Percentiles rank a stretch among this genome's conserved stretches.
Conservation (phyloP, 2,329 filamentous ascomycete genomes). For the Ophidiomyces ophidiicola region DNA sequence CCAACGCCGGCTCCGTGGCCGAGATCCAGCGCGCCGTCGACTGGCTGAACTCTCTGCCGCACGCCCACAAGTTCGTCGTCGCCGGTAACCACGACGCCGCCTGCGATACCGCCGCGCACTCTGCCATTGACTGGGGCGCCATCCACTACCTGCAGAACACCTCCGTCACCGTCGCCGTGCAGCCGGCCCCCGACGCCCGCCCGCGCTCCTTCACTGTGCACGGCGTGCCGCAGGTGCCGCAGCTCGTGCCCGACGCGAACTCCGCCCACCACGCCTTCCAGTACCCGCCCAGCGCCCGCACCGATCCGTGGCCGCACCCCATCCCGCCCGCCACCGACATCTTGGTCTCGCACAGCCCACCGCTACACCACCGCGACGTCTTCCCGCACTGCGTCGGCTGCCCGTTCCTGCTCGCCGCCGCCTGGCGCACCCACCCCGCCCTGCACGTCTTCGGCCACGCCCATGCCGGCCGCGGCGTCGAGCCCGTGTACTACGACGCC, state of each 20-base stretch:
- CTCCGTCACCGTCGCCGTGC: slow-evolving; percentile 50
- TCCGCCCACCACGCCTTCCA: slow-evolving; percentile 63
- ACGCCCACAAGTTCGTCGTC: slow-evolving; percentile 68
- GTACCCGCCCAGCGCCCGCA: slow-evolving; percentile 44
- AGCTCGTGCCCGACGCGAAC: slow-evolving; percentile 45
- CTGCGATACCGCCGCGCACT: slow-evolving; percentile 50
- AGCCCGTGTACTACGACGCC: slow-evolving; percentile 62
- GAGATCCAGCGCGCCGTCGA: slow-evolving; percentile 74
- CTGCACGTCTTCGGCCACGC: slow-evolving; percentile 80
- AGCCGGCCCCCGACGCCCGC: slow-evolving; percentile 32
- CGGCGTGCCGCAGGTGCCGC: slow-evolving; percentile 68
- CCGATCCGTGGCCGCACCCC: slow-evolving; percentile 59
- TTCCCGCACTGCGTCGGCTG: slow-evolving; percentile 54
- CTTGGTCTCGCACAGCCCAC: slow-evolving; percentile 69
- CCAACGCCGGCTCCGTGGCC: slow-evolving; percentile 55
- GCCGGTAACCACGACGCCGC: slow-evolving; percentile 83
- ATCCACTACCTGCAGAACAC: slow-evolving; percentile 66
- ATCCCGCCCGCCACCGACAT: slow-evolving; percentile 64
- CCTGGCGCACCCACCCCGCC: slow-evolving; percentile 60
- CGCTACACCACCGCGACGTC: slow-evolving; percentile 54
- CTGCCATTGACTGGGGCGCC: slow-evolving; percentile 50
- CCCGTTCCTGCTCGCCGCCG: slow-evolving; percentile 55
- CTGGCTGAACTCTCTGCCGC: slow-evolving; percentile 64
- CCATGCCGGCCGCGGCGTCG: slow-evolving; percentile 60
- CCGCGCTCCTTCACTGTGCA: slow-evolving; percentile 58